phyloP scores from a whole-genome alignment of 148 eudicot species.

The Persicaria tinctoria region DNA sequence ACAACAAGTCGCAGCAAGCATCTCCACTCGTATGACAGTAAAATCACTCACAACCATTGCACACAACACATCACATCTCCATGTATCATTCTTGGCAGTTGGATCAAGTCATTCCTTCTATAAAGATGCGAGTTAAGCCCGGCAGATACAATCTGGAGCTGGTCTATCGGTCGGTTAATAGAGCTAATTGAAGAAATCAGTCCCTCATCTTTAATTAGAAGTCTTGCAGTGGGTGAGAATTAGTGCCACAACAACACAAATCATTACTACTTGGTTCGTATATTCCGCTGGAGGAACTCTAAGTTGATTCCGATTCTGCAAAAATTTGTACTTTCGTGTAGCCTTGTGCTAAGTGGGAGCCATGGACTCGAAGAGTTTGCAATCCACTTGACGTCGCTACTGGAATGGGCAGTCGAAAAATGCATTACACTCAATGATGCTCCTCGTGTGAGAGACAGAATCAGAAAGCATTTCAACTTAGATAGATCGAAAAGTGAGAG shows the following conservation, averaged over 20 bases:
- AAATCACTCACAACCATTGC: too few species aligned
- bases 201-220: neutral
- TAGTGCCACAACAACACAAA: neutral
- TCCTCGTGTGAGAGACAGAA: conserved; percentile 22
- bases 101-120: neutral
- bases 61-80: too few species aligned
- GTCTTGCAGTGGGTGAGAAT: neutral
- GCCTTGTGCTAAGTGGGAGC: conserved; percentile 17
- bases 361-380: conserved; percentile 18
- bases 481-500: conserved; percentile 28
- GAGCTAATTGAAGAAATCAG: conserved; percentile 18
- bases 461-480: conserved; percentile 25
- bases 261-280: too few species aligned
- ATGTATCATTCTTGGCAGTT: conserved; percentile 31
- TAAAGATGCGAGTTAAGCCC: neutral
- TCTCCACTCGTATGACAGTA: too few species aligned
- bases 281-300: neutral
- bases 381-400: conserved; percentile 11
- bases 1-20: too few species aligned
- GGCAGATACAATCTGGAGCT: neutral
- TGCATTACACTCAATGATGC: conserved; percentile 17
- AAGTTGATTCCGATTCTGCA: conserved; percentile 15
- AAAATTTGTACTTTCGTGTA: conserved; percentile 20
- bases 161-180: conserved; percentile 17
- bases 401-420: conserved; percentile 22